Conservation (phyloP, 2,329 filamentous ascomycete species). For the Aspergillus sergii region DNA sequence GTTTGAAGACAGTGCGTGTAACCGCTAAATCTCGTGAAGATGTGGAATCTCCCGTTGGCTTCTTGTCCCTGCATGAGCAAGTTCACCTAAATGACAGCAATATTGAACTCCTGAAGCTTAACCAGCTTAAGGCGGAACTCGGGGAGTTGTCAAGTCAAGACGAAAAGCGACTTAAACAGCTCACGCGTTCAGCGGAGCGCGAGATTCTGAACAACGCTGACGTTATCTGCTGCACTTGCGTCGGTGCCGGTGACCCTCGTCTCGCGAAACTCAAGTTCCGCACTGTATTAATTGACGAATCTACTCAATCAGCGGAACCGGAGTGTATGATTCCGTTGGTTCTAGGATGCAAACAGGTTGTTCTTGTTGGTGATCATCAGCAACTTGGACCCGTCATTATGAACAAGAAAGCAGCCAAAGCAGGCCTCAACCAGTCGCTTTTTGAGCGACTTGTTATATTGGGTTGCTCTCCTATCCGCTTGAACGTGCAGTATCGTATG, state of each 20-base stretch:
- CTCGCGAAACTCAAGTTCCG: constrained; percentile 97
- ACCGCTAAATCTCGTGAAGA: constrained; percentile 99
- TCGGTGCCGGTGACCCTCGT: constrained; percentile 93
- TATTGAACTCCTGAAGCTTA: constrained; percentile 86
- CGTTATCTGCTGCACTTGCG: constrained; percentile 98
- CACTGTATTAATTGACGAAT: constrained; percentile 97
- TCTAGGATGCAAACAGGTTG: constrained; percentile 96
- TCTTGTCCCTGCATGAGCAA: constrained; percentile 93
- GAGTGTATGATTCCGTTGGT: constrained; percentile 99
- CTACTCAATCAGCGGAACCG: constrained; percentile 94
- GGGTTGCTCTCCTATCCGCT: constrained; percentile 84
- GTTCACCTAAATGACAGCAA: constrained; percentile 98
- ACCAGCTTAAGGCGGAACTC: constrained; percentile 86
- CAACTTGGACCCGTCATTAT: constrained; percentile 98
- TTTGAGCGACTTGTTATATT: constrained; percentile 95
- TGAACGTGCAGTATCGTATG: constrained; percentile 99
- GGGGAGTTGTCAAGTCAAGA: constrained; percentile 93
- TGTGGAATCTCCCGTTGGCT: constrained; percentile 96
- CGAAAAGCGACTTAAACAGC: constrained; percentile 97
- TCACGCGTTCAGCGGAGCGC: constrained; percentile 89
- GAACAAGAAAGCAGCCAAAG: constrained; percentile 99
- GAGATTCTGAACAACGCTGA: constrained; percentile 95
- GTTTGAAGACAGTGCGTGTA: constrained; percentile 92
- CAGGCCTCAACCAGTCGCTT: constrained; percentile 94
- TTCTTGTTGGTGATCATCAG: constrained; percentile 97